A percentile compares a stretch with the other conserved stretches of the same genome.
Conservation (phyloP, 2,329 filamentous ascomycete genomes). For the Botryotinia globosa region DNA sequence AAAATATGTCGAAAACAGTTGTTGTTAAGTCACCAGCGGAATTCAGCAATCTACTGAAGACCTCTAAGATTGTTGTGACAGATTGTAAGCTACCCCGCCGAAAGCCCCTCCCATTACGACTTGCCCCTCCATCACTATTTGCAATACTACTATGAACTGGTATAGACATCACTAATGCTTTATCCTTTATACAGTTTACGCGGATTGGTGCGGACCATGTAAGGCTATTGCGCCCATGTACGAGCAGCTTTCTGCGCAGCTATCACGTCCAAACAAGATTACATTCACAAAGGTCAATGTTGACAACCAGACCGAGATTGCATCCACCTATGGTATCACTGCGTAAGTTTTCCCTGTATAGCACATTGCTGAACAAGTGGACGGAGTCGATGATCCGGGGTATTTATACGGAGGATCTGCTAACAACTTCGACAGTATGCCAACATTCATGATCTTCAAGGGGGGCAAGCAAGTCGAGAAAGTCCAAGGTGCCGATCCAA, state of each 20-base stretch:
- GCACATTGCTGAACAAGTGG: not conserved
- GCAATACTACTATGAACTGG: not conserved
- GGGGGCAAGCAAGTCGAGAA: conserved; percentile 65
- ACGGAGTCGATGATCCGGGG: not conserved
- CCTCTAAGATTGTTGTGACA: conserved; percentile 76
- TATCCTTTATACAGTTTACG: conserved; percentile 62
- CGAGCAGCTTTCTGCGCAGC: conserved; percentile 67
- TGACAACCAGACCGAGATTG: conserved; percentile 71
- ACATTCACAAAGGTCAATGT: conserved; percentile 87
- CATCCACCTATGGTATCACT: conserved; percentile 68
- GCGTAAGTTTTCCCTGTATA: conserved; percentile 46
- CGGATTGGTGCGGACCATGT: conserved; percentile 83
- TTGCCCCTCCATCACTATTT: conserved; percentile 34
- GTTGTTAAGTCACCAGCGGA: conserved; percentile 57
- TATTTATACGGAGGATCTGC: not conserved
- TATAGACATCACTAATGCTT: conserved; percentile 23
- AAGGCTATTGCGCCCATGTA: conserved; percentile 80
- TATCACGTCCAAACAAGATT: conserved; percentile 69
- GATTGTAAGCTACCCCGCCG: conserved; percentile 66
- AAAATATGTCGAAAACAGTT: conserved; percentile 39
- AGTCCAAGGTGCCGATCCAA: conserved; percentile 70
- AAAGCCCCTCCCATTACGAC: not conserved
- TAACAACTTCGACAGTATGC: conserved; percentile 50
- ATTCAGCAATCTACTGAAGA: conserved; percentile 65
- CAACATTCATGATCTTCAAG: conserved; percentile 89